Base-by-base conservation (phyloP, 257 asterid genomes). In the Hygrophila difformis region DNA sequence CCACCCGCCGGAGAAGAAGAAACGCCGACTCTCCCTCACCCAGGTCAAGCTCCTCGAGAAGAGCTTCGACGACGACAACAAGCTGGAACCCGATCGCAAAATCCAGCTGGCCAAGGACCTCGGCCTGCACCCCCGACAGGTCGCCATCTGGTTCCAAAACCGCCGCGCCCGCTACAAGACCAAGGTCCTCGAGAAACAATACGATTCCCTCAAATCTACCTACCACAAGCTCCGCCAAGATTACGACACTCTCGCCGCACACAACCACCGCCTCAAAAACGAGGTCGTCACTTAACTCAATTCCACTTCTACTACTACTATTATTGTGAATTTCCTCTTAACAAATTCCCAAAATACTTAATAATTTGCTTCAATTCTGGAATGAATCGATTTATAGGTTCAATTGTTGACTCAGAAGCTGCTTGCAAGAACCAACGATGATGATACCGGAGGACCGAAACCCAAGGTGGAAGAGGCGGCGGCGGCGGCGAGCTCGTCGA, bases 71-170 rank as follows among this genome's bases (percentile, higher is more conserved):
- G 69, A 78, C 26, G 97, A 83, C 1, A 83, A 87, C 64, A 87
- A 83, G 61, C 88, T 87, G 16, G 97, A 87, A 35, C 97, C 97
- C 1, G 91, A 83, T 20, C 63, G 93, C 34, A 87, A 87, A 57
- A 56, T 45, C 42, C 76, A 74, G 54, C 81, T 87, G 13, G 93
- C 97, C 10, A 72, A 80, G 47, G 79, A 80, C 44, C 65, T 80
- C 40, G 84, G 78, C 0, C 49, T 87, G 60, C 93, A 83, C 53
- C 97, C 97, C 5, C 59, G 93, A 31, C 97, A 87, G 40, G 89
- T 87, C 9, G 93, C 97, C 2, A 83, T 87, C 47, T 87, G 97
- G 97, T 87, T 83, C 18, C 97, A 87, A 24, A 87, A 87, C 20
- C 78, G 97, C 20, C 57, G 97, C 8, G 97, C 97, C 26, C 65